These are phyloP conservation scores for Amphibolis antarctica DNA, from an alignment of 106 monocot species.

Conservation along the genomic window DNA sequence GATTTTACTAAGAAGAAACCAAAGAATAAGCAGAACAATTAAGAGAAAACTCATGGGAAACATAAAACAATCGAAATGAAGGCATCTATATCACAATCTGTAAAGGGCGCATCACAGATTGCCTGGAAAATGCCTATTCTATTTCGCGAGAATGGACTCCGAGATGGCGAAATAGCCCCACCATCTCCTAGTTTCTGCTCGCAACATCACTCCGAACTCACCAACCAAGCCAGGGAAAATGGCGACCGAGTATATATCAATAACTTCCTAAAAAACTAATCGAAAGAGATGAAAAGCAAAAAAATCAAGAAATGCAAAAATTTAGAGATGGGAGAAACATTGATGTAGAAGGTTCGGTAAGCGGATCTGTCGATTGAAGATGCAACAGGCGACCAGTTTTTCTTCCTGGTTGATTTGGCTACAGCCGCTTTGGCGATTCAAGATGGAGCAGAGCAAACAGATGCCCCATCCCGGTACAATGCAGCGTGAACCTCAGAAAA, in stretches of 20 bases:
- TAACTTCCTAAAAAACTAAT: too few species aligned
- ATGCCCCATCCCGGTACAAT: not conserved
- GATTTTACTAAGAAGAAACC: too few species aligned
- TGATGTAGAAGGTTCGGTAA: slow-evolving; percentile 3
- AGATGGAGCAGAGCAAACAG: not conserved
- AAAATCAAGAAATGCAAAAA: too few species aligned
- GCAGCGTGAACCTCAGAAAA: not conserved
- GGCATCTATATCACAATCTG: not conserved
- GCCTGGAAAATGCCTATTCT: not conserved
- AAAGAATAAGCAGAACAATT: too few species aligned
- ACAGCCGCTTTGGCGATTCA: slow-evolving; percentile 2
- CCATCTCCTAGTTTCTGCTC: not conserved
- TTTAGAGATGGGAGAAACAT: too few species aligned
- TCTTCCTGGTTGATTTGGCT: not conserved
- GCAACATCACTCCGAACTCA: too few species aligned
- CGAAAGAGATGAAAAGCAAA: too few species aligned
- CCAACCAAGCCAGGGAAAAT: too few species aligned
- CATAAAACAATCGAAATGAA: not conserved
- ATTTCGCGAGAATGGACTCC: not conserved
- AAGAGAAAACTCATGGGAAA: too few species aligned
- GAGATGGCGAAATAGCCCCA: not conserved
- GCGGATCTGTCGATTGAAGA: not conserved
- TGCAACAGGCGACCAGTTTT: slow-evolving; percentile 2
- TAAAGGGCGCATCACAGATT: not conserved
- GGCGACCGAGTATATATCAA: too few species aligned